Conservation (phyloP, 176 grass and related monocot species). For the Eleusine indica region DNA sequence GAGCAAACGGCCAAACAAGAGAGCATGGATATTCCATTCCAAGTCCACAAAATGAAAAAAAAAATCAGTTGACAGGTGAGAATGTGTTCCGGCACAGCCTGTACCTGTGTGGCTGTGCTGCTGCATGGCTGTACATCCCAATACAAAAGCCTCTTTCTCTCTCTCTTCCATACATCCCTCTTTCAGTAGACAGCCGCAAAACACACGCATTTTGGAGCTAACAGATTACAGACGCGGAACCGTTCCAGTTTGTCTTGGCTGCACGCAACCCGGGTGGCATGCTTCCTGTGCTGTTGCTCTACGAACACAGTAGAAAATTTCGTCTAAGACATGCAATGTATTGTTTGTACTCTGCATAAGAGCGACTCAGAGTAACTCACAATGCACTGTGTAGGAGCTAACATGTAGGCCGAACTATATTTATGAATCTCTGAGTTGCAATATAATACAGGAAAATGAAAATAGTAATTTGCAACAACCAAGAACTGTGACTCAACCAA, state of each 20-base stretch:
- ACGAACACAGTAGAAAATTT: too few relatives aligned
- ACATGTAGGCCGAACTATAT: background rate
- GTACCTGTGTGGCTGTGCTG: background rate
- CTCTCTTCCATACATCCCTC: background rate
- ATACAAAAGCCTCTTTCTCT: background rate
- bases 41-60: background rate
- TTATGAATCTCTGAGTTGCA: background rate
- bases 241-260: background rate
- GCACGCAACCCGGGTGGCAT: background rate
- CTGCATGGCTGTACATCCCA: background rate
- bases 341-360: too few relatives aligned
- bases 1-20: background rate
- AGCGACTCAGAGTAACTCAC: background rate
- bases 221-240: background rate
- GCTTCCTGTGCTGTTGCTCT: background rate
- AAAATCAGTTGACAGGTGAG: background rate
- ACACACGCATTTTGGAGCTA: background rate
- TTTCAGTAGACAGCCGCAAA: background rate
- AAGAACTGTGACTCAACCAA: constrained; percentile 1
- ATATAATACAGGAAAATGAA: background rate
- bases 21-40: background rate
- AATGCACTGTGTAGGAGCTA: background rate
- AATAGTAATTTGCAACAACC: background rate
- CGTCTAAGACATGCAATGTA: too few relatives aligned
- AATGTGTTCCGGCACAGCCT: constrained; percentile 12